phyloP scores from a whole-genome alignment of 257 asterid genomes.

The Jasminum sambac region DNA sequence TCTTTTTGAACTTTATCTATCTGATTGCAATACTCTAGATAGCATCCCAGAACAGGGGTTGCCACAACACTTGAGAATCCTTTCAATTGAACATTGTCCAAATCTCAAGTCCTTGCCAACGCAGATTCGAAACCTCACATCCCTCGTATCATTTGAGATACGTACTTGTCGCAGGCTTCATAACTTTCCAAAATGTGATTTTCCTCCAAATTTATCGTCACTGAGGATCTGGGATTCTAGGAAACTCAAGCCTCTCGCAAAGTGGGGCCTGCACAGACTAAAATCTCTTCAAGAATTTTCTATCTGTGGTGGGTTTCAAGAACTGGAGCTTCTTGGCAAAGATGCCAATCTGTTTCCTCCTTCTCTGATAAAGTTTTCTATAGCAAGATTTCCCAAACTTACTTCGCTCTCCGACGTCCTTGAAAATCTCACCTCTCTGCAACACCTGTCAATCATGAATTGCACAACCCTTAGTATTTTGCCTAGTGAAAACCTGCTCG shows the following conservation, averaged over 20 bases:
- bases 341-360: conserved; percentile 45
- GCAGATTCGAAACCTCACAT: conserved; percentile 39
- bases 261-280: conserved; percentile 65
- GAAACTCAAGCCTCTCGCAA: conserved; percentile 51
- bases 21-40: conserved; percentile 41
- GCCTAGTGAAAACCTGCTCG: conserved; percentile 51
- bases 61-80: conserved; percentile 56
- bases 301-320: conserved; percentile 67
- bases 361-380: conserved; percentile 46
- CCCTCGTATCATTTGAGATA: conserved; percentile 56
- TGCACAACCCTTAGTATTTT: conserved; percentile 46
- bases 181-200: conserved; percentile 44
- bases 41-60: conserved; percentile 56
- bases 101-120: conserved; percentile 52
- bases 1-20: conserved; percentile 51
- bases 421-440: conserved; percentile 41
- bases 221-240: conserved; percentile 66
- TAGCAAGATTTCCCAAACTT: conserved; percentile 60
- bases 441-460: conserved; percentile 59
- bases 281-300: conserved; percentile 56
- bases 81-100: conserved; percentile 55
- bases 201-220: conserved; percentile 53
- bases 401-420: conserved; percentile 53
- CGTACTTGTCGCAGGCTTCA: conserved; percentile 65
- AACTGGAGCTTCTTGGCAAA: conserved; percentile 46